phyloP scores from a whole-genome alignment of 192 early-diverging fungal species.

The Coemansia sp. region DNA sequence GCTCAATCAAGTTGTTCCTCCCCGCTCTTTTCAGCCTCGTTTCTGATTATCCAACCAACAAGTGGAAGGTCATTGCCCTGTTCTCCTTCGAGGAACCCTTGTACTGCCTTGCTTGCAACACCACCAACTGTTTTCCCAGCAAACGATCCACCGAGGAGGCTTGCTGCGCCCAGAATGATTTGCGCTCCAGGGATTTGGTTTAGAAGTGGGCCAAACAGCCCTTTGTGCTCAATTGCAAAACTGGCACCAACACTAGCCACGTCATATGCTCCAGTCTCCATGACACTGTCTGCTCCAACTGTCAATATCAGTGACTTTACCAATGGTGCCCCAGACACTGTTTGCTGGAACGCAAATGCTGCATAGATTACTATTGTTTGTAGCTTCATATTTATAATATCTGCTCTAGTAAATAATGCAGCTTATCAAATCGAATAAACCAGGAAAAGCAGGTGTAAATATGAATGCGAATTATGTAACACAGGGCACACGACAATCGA shows the following conservation, averaged over 20 bases:
- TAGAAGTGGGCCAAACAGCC: constrained; percentile 37
- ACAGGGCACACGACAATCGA: neutral
- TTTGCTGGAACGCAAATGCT: constrained; percentile 7
- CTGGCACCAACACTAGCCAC: constrained; percentile 47
- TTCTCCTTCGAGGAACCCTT: constrained; percentile 32
- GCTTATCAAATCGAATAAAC: neutral
- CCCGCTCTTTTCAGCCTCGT: constrained; percentile 14
- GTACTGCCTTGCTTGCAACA: constrained; percentile 26
- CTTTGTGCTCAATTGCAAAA: constrained; percentile 39
- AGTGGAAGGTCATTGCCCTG: constrained; percentile 36
- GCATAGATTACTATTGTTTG: neutral
- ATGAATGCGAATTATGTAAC: neutral
- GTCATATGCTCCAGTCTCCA: constrained; percentile 37
- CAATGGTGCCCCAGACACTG: constrained; percentile 26
- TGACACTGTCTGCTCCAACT: constrained; percentile 16
- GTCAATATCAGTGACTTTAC: constrained; percentile 36
- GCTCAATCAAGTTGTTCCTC: neutral
- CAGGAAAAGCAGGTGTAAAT: neutral
- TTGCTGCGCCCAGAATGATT: constrained; percentile 30
- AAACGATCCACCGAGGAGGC: constrained; percentile 41
- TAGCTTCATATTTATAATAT: neutral
- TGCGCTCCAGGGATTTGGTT: constrained; percentile 35
- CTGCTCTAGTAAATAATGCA: too few relatives aligned
- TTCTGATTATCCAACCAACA: constrained; percentile 42
- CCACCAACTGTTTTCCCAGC: constrained; percentile 40